Evolutionary conservation across 139 green algal genomes (phyloP).

Genomic region (Tetradesmus lagerheimii): DNA sequence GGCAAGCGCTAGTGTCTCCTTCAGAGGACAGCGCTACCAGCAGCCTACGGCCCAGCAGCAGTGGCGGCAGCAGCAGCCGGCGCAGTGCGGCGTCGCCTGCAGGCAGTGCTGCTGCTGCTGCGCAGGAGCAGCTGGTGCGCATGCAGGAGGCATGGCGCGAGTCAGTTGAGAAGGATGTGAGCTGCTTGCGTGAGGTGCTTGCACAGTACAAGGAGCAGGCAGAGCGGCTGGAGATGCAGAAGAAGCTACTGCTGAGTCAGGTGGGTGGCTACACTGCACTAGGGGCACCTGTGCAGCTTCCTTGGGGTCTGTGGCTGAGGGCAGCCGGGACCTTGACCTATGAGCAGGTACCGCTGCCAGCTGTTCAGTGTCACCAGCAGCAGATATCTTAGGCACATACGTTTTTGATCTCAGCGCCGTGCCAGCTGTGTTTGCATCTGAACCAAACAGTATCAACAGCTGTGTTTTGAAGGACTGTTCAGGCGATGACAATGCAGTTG

Average conservation of each 20-base stretch:
- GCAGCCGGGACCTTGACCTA: too few relatives aligned
- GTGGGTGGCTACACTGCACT: conserved; percentile 33
- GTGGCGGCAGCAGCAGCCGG: not conserved
- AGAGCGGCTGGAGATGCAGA: conserved; percentile 73
- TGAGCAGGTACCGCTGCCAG: not conserved
- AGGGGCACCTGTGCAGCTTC: not conserved
- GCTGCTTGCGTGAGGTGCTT: conserved; percentile 59
- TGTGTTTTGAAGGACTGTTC: too few relatives aligned
- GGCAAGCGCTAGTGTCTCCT: not conserved
- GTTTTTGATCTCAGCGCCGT: not conserved
- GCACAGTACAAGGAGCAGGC: conserved; percentile 59
- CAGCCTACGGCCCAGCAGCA: not conserved
- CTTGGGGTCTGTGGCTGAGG: not conserved
- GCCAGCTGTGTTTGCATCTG: not conserved
- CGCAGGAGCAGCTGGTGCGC: conserved; percentile 47
- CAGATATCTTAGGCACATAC: not conserved
- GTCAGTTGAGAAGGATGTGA: conserved; percentile 62
- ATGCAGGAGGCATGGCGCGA: conserved; percentile 51
- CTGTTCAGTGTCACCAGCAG: not conserved
- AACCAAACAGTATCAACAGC: too few relatives aligned
- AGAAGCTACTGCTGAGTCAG: conserved; percentile 77
- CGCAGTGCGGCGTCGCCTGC: conserved; percentile 35
- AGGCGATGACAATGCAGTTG: too few relatives aligned
- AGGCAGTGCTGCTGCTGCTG: conserved; percentile 19
- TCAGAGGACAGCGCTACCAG: not conserved